Base-by-base conservation (phyloP, 2,329 filamentous ascomycete species). In the Penicillium brevicompactum region DNA sequence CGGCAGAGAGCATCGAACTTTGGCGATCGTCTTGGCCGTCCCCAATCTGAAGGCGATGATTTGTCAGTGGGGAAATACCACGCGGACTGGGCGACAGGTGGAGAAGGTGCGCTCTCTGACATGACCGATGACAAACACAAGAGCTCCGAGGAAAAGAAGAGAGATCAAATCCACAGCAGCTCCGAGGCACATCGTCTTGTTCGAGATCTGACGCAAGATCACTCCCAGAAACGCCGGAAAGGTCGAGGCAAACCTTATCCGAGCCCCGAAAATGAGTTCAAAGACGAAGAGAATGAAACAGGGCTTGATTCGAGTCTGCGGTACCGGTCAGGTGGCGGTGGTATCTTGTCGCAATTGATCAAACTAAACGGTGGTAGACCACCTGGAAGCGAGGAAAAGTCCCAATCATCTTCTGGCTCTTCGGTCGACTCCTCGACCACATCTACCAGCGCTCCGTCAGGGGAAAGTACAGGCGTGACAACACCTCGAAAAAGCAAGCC, bases 171-270 rank as follows among this genome's bases (percentile, higher is more conserved):
- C 1, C 56, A 59, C 10, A 63, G 62, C 24, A 69, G 63, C 9
- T 60, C 62, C 4, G 70, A 72, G 44, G 70, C 70, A 2, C 68
- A 72, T 45, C 66, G 67, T 14, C 55, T 72, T 3, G 69, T 73
- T 14, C 67, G 69, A 4, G 69, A 70, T 13, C 34, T 73, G 44
- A 69, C 65, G 2, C 64, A 70, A 21, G 63, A 70, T 7, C 62
- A 66, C 27, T 65, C 66, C 5, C 57, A 21, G 13, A 58, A 59
- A 37, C 62, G 61, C 6, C 62, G 59, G 10, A 64, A 57, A 21
- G 48, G 55, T 9, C 60, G 59, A 8, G 54, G 52, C 1, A 55
- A 49, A 10, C 58, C 58, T 4, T 62, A 58, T 34, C 60, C 58
- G 4, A 47, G 55, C 5, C 51, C 49, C 1, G 64, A 56, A 4